A percentile compares a stretch with the other conserved stretches of the same genome.
These are phyloP conservation scores for Mycena metata DNA, from an alignment of 768 basidiomycete genomes.

Conservation along the genomic window DNA sequence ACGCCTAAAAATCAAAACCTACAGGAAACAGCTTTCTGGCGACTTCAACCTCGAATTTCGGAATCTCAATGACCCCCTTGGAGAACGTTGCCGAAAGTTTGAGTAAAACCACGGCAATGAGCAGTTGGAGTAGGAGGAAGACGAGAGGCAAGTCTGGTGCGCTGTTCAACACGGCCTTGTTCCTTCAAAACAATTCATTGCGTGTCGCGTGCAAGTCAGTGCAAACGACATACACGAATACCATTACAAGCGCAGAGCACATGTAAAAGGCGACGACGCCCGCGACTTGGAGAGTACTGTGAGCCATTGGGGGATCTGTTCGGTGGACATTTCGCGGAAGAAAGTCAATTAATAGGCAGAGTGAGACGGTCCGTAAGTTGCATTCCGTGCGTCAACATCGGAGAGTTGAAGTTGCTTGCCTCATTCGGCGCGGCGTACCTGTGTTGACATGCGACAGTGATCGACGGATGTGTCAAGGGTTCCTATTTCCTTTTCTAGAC, in stretches of 20 bases:
- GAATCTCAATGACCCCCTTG: slow-evolving; percentile 65
- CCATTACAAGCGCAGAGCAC: slow-evolving; percentile 78
- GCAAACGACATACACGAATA: slow-evolving; percentile 58
- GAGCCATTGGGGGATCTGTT: background rate
- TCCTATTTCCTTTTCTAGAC: no score
- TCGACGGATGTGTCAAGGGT: background rate
- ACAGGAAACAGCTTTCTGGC: slow-evolving; percentile 71
- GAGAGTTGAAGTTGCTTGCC: background rate
- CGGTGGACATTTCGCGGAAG: background rate
- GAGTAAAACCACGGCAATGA: slow-evolving; percentile 76
- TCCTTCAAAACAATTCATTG: slow-evolving; percentile 56
- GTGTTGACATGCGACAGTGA: no score
- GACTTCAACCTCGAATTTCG: slow-evolving; percentile 62
- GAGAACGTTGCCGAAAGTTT: slow-evolving; percentile 65
- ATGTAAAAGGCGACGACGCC: slow-evolving; percentile 86
- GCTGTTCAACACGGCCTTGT: slow-evolving; percentile 80
- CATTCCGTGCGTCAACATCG: no score
- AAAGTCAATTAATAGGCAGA: slow-evolving; percentile 9
- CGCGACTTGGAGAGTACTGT: slow-evolving; percentile 64
- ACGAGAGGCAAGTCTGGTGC: slow-evolving; percentile 76
- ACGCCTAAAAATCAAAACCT: no score
- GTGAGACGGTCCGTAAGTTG: background rate
- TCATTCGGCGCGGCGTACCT: no score
- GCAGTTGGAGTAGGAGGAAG: slow-evolving; percentile 77
- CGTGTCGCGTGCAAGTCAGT: background rate